These are phyloP conservation scores for Thalassiosira hispida DNA, from an alignment of 352 stramenopile species.

Conservation along the genomic window DNA sequence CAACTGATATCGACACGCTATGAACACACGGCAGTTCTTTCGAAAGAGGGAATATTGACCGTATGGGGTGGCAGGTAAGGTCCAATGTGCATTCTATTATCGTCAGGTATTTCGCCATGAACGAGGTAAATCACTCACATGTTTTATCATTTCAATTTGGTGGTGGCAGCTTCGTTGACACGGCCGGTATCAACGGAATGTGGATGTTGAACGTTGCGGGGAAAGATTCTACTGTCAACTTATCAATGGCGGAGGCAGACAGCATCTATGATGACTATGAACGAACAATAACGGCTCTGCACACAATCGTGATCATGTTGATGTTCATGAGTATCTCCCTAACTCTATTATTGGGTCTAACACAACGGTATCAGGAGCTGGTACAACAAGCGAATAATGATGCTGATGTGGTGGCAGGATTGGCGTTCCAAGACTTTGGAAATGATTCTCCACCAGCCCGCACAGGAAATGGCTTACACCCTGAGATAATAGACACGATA, in stretches of 20 bases:
- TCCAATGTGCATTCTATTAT: too few relatives aligned
- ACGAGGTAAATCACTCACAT: too few relatives aligned
- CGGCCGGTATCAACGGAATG: conserved; percentile 46
- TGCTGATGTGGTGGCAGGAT: conserved; percentile 14
- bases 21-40: conserved; percentile 55
- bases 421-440: conserved; percentile 38
- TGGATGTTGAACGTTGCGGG: conserved; percentile 65
- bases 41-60: conserved; percentile 43
- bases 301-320: conserved; percentile 67
- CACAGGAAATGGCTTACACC: conserved; percentile 52
- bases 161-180: conserved; percentile 49
- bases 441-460: conserved; percentile 8
- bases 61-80: conserved; percentile 59
- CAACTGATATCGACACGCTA: conserved; percentile 45
- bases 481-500: conserved; percentile 63
- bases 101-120: too few relatives aligned
- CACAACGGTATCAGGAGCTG: conserved; percentile 54
- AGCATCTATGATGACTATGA: conserved; percentile 59
- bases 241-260: conserved; percentile 46
- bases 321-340: conserved; percentile 72
- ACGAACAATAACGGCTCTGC: conserved; percentile 43
- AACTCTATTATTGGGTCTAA: conserved; percentile 56
- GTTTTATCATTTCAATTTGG: too few relatives aligned
- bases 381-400: conserved; percentile 53
- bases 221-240: conserved; percentile 39